Percentiles rank a stretch among this genome's conserved stretches.
These are phyloP conservation scores for Antitrichia curtipendula DNA, from an alignment of 225 moss, liverwort and hornwort genomes.

Conservation along the genomic window DNA sequence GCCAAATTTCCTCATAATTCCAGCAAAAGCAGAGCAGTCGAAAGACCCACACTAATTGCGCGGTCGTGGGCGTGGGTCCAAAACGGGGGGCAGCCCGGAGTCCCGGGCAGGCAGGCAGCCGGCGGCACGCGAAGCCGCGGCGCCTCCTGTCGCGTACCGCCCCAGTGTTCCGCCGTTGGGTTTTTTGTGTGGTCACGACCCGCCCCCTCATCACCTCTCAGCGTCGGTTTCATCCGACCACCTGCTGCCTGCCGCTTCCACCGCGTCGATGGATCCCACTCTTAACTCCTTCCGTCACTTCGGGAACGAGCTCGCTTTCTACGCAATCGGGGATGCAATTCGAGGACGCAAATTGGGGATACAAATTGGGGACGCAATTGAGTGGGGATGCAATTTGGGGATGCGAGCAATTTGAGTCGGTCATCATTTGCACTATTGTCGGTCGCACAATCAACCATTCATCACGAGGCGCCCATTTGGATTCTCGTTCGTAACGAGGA, in stretches of 20 bases:
- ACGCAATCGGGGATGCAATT: neutral
- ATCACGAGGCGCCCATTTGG: neutral
- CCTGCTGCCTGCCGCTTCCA: neutral
- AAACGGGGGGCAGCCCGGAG: neutral
- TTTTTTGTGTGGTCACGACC: constrained; percentile 8
- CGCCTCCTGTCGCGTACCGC: neutral
- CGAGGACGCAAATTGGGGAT: neutral
- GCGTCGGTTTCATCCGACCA: neutral
- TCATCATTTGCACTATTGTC: neutral
- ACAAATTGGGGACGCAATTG: neutral
- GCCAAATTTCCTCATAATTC: too few species aligned
- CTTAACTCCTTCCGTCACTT: neutral
- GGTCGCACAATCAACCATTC: neutral
- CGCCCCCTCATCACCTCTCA: neutral
- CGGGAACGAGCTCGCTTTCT: neutral
- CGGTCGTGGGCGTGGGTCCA: neutral
- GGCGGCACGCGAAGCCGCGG: neutral
- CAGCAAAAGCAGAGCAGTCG: neutral
- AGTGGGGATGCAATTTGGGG: neutral
- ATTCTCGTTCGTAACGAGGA: neutral
- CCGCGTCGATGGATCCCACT: neutral
- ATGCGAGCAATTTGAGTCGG: neutral
- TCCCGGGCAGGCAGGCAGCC: neutral
- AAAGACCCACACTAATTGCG: neutral
- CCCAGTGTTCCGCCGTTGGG: neutral